A percentile compares a stretch with the other conserved stretches of the same genome.
Evolutionary conservation across 768 basidiomycete species (phyloP).

Genomic region (Lentinula edodes): DNA sequence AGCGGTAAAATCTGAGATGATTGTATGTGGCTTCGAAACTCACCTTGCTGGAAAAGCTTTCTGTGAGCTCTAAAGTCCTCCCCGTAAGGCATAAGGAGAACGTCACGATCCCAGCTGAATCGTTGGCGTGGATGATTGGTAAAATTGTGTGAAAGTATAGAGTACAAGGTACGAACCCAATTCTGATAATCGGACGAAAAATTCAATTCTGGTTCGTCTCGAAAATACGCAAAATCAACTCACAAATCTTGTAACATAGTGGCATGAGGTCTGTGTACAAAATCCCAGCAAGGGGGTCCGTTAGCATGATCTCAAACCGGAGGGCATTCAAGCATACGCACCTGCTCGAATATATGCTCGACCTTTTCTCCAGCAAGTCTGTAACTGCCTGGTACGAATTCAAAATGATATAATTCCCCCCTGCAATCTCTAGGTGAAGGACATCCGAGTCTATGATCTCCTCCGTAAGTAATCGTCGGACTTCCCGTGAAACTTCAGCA

Average conservation of each 20-base stretch:
- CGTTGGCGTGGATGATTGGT: not conserved
- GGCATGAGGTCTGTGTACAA: not conserved
- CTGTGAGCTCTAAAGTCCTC: not conserved
- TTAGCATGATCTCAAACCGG: not conserved
- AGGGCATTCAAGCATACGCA: not conserved
- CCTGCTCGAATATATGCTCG: slow-evolving; percentile 33
- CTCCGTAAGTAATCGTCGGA: slow-evolving; percentile 3
- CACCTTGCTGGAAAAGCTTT: not conserved
- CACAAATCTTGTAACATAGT: slow-evolving; percentile 12
- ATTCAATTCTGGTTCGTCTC: too few species aligned
- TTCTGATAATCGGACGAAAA: too few species aligned
- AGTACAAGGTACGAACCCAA: too few species aligned
- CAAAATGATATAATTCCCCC: slow-evolving; percentile 23
- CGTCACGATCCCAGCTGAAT: slow-evolving; percentile 11
- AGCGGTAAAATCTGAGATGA: not conserved
- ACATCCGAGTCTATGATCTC: slow-evolving; percentile 22
- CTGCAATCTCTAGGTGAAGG: slow-evolving; percentile 21
- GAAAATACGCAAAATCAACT: not conserved
- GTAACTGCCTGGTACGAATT: slow-evolving; percentile 26
- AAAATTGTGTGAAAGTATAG: too few species aligned
- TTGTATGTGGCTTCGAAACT: not conserved
- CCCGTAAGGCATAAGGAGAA: slow-evolving; percentile 9
- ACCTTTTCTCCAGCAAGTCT: slow-evolving; percentile 32
- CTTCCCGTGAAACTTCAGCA: too few species aligned
- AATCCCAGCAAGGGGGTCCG: not conserved